Percentiles rank a stretch among this genome's conserved stretches.
These are phyloP conservation scores for Flaveria brownii DNA, from an alignment of 129 eudicot genomes.

Conservation along the genomic window DNA sequence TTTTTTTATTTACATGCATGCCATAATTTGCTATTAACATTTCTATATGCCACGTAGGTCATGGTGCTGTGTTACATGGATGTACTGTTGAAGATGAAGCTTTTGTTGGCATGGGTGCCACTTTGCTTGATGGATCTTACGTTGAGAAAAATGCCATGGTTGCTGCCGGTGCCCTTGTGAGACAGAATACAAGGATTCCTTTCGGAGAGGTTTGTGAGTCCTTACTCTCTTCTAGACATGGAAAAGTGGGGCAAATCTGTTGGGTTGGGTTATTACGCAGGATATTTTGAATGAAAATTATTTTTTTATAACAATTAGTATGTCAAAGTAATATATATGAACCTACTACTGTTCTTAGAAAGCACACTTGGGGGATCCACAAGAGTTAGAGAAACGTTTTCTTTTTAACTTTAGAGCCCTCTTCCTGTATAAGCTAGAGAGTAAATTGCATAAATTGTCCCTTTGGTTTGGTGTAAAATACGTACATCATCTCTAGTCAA, in stretches of 20 bases:
- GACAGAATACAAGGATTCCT: conserved; percentile 83
- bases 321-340: background rate
- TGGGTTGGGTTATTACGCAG: background rate
- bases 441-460: too few relatives aligned
- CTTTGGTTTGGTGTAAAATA: background rate
- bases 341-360: too few relatives aligned
- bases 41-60: conserved; percentile 48
- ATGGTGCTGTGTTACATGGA: conserved; percentile 87
- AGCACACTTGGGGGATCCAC: too few relatives aligned
- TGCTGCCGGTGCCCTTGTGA: conserved; percentile 92
- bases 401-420: too few relatives aligned
- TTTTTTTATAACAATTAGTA: background rate
- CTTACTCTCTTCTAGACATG: background rate
- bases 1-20: conserved; percentile 17
- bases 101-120: conserved; percentile 96
- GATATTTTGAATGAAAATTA: background rate
- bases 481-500: background rate
- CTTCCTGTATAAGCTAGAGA: too few relatives aligned
- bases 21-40: conserved; percentile 18
- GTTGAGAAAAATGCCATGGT: conserved; percentile 93
- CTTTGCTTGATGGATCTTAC: conserved; percentile 79
- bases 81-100: conserved; percentile 92
- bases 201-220: conserved; percentile 68
- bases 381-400: too few relatives aligned
- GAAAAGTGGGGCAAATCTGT: background rate